These are phyloP conservation scores for Atkinsonella hypoxylon DNA, from an alignment of 2,329 filamentous ascomycete genomes.

Conservation along the genomic window DNA sequence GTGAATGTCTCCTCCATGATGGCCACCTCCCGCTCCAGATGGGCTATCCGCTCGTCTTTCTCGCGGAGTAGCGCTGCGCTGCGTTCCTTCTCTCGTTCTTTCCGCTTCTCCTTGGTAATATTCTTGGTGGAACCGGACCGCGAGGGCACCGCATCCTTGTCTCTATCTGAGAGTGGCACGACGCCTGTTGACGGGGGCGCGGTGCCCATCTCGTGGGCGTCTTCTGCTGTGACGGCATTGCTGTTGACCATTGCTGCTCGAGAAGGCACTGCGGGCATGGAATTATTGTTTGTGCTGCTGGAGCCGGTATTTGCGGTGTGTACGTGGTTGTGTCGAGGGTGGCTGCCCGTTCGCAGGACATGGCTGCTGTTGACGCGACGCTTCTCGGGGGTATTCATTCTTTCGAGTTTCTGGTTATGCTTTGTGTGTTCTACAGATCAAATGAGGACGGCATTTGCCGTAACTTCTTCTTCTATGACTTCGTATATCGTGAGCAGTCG, in stretches of 20 bases:
- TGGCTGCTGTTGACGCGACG: constrained; percentile 25
- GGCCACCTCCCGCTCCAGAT: constrained; percentile 39
- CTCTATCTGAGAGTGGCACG: constrained; percentile 20
- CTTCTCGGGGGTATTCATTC: constrained; percentile 27
- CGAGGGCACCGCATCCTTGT: constrained; percentile 13
- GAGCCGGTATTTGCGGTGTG: constrained; percentile 9
- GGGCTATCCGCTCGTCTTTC: constrained; percentile 39
- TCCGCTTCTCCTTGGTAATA: constrained; percentile 12
- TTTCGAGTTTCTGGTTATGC: neutral
- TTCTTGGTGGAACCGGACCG: constrained; percentile 7
- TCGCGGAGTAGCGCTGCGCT: constrained; percentile 22
- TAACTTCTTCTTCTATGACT: neutral
- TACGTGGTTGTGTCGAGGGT: constrained; percentile 9
- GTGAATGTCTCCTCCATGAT: constrained; percentile 42
- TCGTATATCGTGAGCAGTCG: neutral
- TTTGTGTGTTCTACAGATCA: neutral
- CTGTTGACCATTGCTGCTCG: constrained; percentile 17
- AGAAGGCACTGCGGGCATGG: constrained; percentile 19
- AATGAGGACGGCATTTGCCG: no score
- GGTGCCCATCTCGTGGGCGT: constrained; percentile 12
- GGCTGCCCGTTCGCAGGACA: constrained; percentile 12
- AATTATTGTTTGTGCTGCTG: constrained; percentile 15
- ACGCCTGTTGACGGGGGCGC: constrained; percentile 11
- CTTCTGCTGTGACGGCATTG: constrained; percentile 13
- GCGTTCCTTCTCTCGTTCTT: constrained; percentile 5